Evolutionary conservation across 345 rosid genomes (phyloP), one percentile per base, ranked within the genome.

Genomic region (Eucalyptus curtisii): DNA sequence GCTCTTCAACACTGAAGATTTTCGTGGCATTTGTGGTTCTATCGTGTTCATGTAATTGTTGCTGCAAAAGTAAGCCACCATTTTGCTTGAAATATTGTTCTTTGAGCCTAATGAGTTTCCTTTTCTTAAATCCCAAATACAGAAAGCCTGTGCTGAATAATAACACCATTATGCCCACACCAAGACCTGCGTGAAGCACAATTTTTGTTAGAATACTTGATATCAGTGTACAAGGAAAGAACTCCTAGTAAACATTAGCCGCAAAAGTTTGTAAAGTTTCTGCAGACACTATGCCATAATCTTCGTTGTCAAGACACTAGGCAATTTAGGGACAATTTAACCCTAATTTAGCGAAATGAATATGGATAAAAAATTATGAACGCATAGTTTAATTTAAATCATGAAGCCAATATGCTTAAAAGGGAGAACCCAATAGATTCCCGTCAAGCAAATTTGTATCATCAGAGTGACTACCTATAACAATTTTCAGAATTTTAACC

Each of bases 1-100:
- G 86, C 90, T 94, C 93, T 5, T 87, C 86, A 0, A 92, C 91
- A 7, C 61, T 87, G 86, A 94, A 94, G 19, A 94, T 66, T 80
- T 42, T 93, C 1, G 90, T 66, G 40, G 44, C n/a, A 24, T 89
- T 93, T 4, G 89, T 79, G 47, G 53, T 85, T 3, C 89, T 86
- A 20, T 88, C n/a, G 0, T 30, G 49, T 19, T 87, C n/a, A 1
- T 52, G 55, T 17, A 52, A 52, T 52, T 52, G 55, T 17, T 52
- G 55, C 4, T 52, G 55, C 9, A 52, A 52, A 52, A 52, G 55
- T 8, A 52, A 17, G 55, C 55, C 55, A 52, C 4, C 55, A 52
- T 52, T 52, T 52, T 52, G 55, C 55, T 52, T 52, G 55, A 52
- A 52, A 22, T 52, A 17, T 1, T 52, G 55, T 52, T 52, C 55